Evolutionary conservation across 139 green algal genomes (phyloP).

Genomic region (Diplosphaera chodatii): DNA sequence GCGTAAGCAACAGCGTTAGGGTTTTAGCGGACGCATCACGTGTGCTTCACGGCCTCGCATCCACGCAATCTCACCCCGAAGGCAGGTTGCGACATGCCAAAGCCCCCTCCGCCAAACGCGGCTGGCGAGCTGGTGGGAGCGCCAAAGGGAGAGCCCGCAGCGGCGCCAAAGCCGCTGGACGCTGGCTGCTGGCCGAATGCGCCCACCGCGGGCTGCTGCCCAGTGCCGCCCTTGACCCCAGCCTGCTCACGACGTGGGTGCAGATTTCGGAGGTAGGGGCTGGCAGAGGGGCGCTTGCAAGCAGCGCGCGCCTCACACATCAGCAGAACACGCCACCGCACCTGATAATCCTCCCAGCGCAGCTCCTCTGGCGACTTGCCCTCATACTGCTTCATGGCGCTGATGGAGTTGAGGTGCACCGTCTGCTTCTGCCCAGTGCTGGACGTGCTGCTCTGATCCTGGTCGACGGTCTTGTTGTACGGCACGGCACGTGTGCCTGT

Average conservation of each 20-base stretch:
- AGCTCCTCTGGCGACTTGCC: conserved; percentile 84
- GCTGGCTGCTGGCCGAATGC: neutral
- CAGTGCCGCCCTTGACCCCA: conserved; percentile 10
- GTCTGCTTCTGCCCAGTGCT: conserved; percentile 17
- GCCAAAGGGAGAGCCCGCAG: conserved; percentile 29
- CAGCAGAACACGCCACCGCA: no score
- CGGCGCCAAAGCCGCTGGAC: conserved; percentile 22
- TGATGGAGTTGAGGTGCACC: conserved; percentile 66
- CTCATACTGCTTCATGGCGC: conserved; percentile 69
- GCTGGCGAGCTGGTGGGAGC: conserved; percentile 17
- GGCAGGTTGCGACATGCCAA: neutral
- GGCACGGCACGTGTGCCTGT: conserved; percentile 42
- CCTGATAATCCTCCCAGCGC: conserved; percentile 84
- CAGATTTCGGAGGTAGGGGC: no score
- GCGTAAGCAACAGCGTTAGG: no score
- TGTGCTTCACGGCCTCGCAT: no score
- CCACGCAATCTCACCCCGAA: neutral
- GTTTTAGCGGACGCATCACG: no score
- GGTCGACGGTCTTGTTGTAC: conserved; percentile 58
- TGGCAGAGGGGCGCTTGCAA: no score
- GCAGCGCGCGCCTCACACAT: no score
- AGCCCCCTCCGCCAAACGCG: conserved; percentile 26
- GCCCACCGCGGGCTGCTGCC: neutral
- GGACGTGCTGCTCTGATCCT: conserved; percentile 35
- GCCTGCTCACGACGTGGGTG: no score